phyloP scores from a whole-genome alignment of 106 monocot species.

The Platanthera zijinensis region DNA sequence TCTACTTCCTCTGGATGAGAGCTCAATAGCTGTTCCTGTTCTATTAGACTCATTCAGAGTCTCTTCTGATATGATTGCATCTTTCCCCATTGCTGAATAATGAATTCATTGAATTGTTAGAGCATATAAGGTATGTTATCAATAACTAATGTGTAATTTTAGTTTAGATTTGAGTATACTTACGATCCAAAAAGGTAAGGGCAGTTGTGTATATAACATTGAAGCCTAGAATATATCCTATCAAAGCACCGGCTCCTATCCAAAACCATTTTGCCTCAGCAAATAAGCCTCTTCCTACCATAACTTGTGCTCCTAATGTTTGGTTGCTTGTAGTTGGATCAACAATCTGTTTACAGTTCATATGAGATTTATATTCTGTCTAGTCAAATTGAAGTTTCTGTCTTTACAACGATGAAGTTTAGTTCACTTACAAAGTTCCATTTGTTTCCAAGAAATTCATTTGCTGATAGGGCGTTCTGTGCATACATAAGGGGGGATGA shows the following conservation, averaged over 20 bases:
- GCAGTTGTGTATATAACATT: conserved; percentile 16
- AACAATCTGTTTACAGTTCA: not conserved
- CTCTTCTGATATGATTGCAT: conserved; percentile 27
- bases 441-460: conserved; percentile 39
- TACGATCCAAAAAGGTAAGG: conserved; percentile 25
- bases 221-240: conserved; percentile 25
- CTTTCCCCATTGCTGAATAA: conserved; percentile 22
- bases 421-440: conserved; percentile 31
- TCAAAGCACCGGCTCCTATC: conserved; percentile 22
- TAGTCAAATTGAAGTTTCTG: not conserved
- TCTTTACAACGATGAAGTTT: not conserved
- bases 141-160: not conserved
- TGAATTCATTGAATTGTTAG: not conserved
- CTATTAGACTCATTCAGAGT: conserved; percentile 11
- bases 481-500: conserved; percentile 46
- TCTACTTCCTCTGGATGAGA: conserved; percentile 11
- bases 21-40: conserved; percentile 6
- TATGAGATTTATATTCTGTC: not conserved
- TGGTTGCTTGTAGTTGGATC: not conserved
- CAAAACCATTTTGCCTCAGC: conserved; percentile 26
- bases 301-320: conserved; percentile 7
- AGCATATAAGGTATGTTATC: not conserved
- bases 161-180: conserved; percentile 4
- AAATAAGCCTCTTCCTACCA: conserved; percentile 15
- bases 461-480: conserved; percentile 36